phyloP scores from a whole-genome alignment of 768 basidiomycete genomes.

The Nidula microcarpa region DNA sequence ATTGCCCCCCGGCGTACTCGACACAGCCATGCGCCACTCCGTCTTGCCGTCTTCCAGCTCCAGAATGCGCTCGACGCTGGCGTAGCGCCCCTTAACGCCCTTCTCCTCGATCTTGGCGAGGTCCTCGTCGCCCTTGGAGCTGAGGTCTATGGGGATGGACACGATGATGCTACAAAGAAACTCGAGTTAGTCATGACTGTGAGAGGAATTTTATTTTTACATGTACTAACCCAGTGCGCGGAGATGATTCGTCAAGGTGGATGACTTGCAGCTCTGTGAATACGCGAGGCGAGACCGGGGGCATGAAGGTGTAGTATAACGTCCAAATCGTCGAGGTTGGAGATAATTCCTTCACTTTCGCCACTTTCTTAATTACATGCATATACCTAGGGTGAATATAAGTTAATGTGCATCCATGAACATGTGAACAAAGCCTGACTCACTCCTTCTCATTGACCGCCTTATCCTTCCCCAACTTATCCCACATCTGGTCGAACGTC shows the following conservation, averaged over 20 bases:
- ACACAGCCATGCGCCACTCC: slow-evolving; percentile 82
- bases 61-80: slow-evolving; percentile 61
- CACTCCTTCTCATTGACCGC: slow-evolving; percentile 69
- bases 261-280: slow-evolving; percentile 75
- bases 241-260: slow-evolving; percentile 43
- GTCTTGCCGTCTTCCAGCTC: slow-evolving; percentile 61
- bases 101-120: slow-evolving; percentile 60
- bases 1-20: slow-evolving; percentile 65
- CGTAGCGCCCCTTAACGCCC: slow-evolving; percentile 65
- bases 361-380: slow-evolving; percentile 58
- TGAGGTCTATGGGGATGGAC: slow-evolving; percentile 69
- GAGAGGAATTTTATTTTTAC: neutral
- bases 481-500: slow-evolving; percentile 74
- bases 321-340: slow-evolving; percentile 68
- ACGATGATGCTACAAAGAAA: slow-evolving; percentile 37
- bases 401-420: too few relatives aligned
- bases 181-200: neutral
- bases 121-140: slow-evolving; percentile 40
- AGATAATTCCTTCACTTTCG: slow-evolving; percentile 59
- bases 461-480: slow-evolving; percentile 62
- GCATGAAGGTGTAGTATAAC: slow-evolving; percentile 67
- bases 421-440: slow-evolving; percentile 8
- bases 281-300: slow-evolving; percentile 68
- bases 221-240: slow-evolving; percentile 56
- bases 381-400: slow-evolving; percentile 14